Conservation (phyloP, 352 stramenopile species). For the Peronospora tabacina region DNA sequence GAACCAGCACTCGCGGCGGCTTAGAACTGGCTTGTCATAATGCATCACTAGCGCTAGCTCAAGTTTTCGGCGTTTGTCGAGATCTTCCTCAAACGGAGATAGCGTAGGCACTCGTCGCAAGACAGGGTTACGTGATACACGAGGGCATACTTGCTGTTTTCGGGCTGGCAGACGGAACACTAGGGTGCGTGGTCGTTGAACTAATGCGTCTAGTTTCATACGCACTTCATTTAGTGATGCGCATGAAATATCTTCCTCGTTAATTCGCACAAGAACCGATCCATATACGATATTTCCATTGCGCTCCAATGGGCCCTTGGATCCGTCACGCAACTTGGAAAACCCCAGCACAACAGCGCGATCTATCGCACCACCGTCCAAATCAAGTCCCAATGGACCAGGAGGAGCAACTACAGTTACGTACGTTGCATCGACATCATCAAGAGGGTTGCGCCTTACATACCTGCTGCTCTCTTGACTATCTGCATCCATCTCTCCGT, state of each 20-base stretch:
- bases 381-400: constrained; percentile 56
- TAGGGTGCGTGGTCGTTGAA: constrained; percentile 30
- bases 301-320: constrained; percentile 40
- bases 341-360: constrained; percentile 62
- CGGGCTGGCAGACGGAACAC: constrained; percentile 40
- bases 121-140: not conserved
- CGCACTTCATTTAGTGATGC: constrained; percentile 33
- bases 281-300: constrained; percentile 46
- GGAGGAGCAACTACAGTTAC: constrained; percentile 40
- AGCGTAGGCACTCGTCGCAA: constrained; percentile 13
- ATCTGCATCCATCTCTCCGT: constrained; percentile 4
- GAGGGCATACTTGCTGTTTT: constrained; percentile 1
- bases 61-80: constrained; percentile 53
- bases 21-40: constrained; percentile 46
- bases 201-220: constrained; percentile 36
- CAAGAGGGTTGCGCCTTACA: constrained; percentile 2
- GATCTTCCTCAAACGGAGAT: constrained; percentile 29
- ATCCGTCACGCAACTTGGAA: constrained; percentile 46
- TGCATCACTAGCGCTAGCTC: constrained; percentile 60
- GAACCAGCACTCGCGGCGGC: constrained; percentile 69
- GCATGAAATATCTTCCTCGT: constrained; percentile 54
- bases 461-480: constrained; percentile 1
- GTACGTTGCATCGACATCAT: constrained; percentile 15
- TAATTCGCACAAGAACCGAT: constrained; percentile 55
- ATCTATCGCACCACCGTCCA: constrained; percentile 43